phyloP scores from a whole-genome alignment of 140 eudicot species.

The Cichorium intybus region DNA sequence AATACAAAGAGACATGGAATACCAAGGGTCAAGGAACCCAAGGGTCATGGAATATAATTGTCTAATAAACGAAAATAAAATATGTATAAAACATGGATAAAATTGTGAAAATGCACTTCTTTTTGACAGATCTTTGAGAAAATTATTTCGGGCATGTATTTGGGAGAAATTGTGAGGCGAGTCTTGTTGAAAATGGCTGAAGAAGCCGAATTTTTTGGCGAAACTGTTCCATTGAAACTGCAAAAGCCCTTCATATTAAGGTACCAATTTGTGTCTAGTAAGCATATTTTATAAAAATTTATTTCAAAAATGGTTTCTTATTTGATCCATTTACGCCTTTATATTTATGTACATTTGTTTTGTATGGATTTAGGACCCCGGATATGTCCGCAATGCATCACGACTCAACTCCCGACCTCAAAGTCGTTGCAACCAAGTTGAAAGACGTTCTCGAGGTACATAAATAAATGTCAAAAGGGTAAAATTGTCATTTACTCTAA shows the following conservation, averaged over 20 bases:
- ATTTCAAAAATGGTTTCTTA: not conserved
- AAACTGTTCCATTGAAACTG: constrained; percentile 67
- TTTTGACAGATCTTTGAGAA: constrained; percentile 76
- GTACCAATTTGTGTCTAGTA: constrained; percentile 22
- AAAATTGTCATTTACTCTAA: not conserved
- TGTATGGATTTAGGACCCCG: constrained; percentile 66
- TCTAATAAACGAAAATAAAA: too few relatives aligned
- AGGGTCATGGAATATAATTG: too few relatives aligned
- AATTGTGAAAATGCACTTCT: too few relatives aligned
- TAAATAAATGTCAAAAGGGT: not conserved
- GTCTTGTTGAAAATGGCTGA: constrained; percentile 79
- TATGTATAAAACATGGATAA: not conserved
- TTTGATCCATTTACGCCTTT: not conserved
- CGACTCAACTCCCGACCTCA: constrained; percentile 80
- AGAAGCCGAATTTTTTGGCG: constrained; percentile 86
- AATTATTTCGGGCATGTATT: constrained; percentile 86
- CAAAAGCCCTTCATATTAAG: constrained; percentile 66
- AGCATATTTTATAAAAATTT: not conserved
- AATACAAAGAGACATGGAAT: too few relatives aligned
- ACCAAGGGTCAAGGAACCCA: too few relatives aligned
- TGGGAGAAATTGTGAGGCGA: constrained; percentile 91
- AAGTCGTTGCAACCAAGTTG: constrained; percentile 71
- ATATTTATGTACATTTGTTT: not conserved
- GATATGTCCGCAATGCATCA: constrained; percentile 95
- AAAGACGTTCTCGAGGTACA: constrained; percentile 78